phyloP scores from a whole-genome alignment of 768 basidiomycete genomes.

The Russula sp. region DNA sequence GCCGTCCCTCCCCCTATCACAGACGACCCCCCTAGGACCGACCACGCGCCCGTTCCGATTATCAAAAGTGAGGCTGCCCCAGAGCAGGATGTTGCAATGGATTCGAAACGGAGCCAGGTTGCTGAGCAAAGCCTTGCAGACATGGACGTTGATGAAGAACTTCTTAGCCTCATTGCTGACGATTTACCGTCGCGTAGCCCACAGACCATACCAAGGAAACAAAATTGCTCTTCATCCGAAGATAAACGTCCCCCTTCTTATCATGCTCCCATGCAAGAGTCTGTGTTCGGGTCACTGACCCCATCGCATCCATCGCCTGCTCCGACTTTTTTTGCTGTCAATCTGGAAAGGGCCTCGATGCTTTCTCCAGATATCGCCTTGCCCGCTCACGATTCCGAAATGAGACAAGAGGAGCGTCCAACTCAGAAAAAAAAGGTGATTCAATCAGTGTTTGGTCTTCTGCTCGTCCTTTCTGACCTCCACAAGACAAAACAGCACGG shows the following conservation, averaged over 20 bases:
- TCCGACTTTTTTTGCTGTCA: slow-evolving; percentile 18
- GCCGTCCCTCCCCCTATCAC: background rate
- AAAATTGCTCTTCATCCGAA: background rate
- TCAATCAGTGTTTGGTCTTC: background rate
- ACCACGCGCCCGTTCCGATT: background rate
- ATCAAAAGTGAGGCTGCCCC: background rate
- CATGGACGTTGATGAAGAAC: slow-evolving; percentile 56
- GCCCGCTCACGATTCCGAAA: slow-evolving; percentile 8
- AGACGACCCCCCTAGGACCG: background rate
- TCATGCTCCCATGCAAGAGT: slow-evolving; percentile 1
- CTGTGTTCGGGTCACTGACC: slow-evolving; percentile 7
- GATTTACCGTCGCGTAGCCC: slow-evolving; percentile 13
- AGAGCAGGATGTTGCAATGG: background rate
- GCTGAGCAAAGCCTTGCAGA: slow-evolving; percentile 32
- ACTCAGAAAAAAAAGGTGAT: slow-evolving; percentile 25
- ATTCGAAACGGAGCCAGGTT: background rate
- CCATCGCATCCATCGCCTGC: slow-evolving; percentile 14
- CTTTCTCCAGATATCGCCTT: slow-evolving; percentile 32
- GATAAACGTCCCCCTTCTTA: background rate
- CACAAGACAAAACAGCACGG: slow-evolving; percentile 21
- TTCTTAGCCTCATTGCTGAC: slow-evolving; percentile 60
- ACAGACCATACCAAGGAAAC: slow-evolving; percentile 15
- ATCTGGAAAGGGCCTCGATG: slow-evolving; percentile 47
- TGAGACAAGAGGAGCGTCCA: slow-evolving; percentile 19
- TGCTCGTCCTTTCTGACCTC: background rate